Evolutionary conservation across 768 basidiomycete species (phyloP), one percentile per base, ranked within the genome.

Genomic region (Melanogaster broomeanus): DNA sequence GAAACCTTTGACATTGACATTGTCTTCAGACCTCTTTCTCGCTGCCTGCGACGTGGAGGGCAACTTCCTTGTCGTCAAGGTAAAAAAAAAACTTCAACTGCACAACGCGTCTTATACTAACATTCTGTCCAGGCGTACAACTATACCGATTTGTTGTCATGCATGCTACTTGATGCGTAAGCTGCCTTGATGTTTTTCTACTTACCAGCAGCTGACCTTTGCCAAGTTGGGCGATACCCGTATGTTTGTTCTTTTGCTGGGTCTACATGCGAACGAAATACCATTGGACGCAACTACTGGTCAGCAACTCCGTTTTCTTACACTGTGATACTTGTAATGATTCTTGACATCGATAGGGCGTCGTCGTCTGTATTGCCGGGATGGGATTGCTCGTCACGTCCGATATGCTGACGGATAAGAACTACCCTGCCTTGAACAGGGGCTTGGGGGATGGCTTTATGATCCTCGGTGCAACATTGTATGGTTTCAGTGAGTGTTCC

Each of bases 151-250:
- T 72, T 94, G 3, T 73, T 94, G 41, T 93, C 92, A 1, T 91
- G 89, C 68, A 93, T 93, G 89, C 80, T 94, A n/a, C 83, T 94
- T 42, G 90, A 93, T 62, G 90, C 91, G 82, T 90, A 65, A 54
- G 83, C 61, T 31, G 30, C 24, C 40, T 18, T 18, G n/a, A 19
- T n/a, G 5, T 18, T 4, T 48, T 12, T 35, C 3, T 49, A 18
- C 18, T 22, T 37, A n/a, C 18, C 35, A 28, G 19, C 52, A 25
- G 28, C 35, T 56, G 21, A 61, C 27, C 1, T 46, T 25, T 30
- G 53, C 52, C 9, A 43, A 89, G 87, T 47, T 93, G 90, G 91
- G 92, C 92, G 1, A 94, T 92, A 61, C 92, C 92, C 22, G 81
- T 89, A 12, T 93, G 92, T 67, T 73, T 93, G 65, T 78, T 89